phyloP scores from a whole-genome alignment of 2,329 filamentous ascomycete genomes.

The Fusarium sarcochroum region DNA sequence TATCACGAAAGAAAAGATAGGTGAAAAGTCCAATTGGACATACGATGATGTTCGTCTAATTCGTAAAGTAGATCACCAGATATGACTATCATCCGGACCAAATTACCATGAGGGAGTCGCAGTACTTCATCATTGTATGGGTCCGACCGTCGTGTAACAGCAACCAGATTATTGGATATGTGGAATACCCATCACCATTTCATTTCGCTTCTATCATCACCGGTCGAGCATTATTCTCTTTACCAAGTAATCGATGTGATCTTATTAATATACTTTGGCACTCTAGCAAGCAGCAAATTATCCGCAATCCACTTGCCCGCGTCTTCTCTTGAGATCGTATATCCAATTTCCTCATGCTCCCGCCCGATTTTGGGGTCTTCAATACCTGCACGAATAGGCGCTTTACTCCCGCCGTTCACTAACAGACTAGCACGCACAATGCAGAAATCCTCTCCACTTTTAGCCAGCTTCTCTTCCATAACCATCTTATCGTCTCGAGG shows the following conservation, averaged over 20 bases:
- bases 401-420: constrained; percentile 47
- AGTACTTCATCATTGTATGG: no score
- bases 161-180: no score
- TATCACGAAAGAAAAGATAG: no score
- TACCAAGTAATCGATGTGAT: constrained; percentile 55
- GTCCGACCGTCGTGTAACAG: no score
- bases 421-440: constrained; percentile 57
- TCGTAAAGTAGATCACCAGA: no score
- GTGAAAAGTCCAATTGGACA: no score
- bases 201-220: no score
- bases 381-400: constrained; percentile 54
- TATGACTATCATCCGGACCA: no score
- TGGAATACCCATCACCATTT: no score
- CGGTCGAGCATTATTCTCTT: no score
- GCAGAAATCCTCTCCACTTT: constrained; percentile 52
- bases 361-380: constrained; percentile 53
- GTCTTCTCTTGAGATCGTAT: constrained; percentile 63
- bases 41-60: no score
- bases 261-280: constrained; percentile 53
- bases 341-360: constrained; percentile 59
- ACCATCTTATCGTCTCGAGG: constrained; percentile 63
- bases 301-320: constrained; percentile 63
- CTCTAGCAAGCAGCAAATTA: constrained; percentile 51
- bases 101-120: no score
- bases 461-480: constrained; percentile 57